Percentiles rank a stretch among this genome's conserved stretches.
Evolutionary conservation across 2,329 filamentous ascomycete species (phyloP).

Genomic region (Lecanicillium sp.): DNA sequence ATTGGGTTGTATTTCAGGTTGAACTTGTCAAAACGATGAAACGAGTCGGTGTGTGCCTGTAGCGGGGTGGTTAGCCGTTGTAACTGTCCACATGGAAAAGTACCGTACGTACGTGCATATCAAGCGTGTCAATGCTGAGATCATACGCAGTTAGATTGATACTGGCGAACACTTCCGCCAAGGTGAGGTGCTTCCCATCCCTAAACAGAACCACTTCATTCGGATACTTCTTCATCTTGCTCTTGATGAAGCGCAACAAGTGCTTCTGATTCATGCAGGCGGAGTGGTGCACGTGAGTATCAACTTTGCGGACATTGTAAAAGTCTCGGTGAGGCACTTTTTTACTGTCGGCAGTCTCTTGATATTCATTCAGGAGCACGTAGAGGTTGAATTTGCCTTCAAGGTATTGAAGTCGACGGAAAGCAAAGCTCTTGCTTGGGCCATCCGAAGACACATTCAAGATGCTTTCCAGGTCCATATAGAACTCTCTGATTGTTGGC

Average conservation of each 20-base stretch:
- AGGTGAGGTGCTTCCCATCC: conserved; percentile 84
- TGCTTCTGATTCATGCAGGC: conserved; percentile 99
- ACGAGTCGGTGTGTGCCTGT: conserved; percentile 90
- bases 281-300: conserved; percentile 98
- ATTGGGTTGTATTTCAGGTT: conserved; percentile 98
- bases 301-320: conserved; percentile 97
- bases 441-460: conserved; percentile 89
- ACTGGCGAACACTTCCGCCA: conserved; percentile 91
- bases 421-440: conserved; percentile 94
- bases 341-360: conserved; percentile 96
- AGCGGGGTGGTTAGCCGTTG: conserved; percentile 6
- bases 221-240: conserved; percentile 98
- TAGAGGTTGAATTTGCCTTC: conserved; percentile 98
- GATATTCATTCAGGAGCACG: conserved; percentile 87
- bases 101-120: conserved; percentile 77
- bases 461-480: conserved; percentile 85
- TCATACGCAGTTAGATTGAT: conserved; percentile 98
- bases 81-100: background rate
- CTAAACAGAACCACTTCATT: conserved; percentile 89
- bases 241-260: conserved; percentile 95
- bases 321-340: conserved; percentile 97
- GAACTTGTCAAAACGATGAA: conserved; percentile 99
- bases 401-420: conserved; percentile 85
- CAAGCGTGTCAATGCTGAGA: conserved; percentile 92
- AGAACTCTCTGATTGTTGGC: conserved; percentile 91